Evolutionary conservation across 257 asterid genomes (phyloP), one percentile per base, ranked within the genome.

Genomic region (Linderniella brevidens): DNA sequence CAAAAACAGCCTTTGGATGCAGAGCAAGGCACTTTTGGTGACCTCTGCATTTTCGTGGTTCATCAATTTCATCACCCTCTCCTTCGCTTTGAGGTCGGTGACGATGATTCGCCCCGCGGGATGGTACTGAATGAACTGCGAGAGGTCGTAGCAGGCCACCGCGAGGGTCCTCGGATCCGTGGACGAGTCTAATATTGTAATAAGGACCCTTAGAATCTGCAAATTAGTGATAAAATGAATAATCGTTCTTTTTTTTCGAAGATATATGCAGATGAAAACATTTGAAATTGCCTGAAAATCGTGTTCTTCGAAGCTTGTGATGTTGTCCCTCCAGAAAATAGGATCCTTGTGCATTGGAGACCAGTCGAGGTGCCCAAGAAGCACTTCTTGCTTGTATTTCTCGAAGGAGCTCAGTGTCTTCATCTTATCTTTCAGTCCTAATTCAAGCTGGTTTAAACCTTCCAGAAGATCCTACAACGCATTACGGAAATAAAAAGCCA

Each of bases 291-390:
- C 95, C 95, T 85, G 93, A 49, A 85, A 85, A 58, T 80, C 92
- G 51, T 71, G 83, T 53, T 85, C 95, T 61, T 85, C 95, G 17
- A 85, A 85, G 61, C 49, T 49, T 19, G 74, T 75, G 52, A 76
- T 70, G 62, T 80, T 78, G 17, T 85, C 93, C 57, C 72, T 62
- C 95, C 95, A 85, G 72, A 85, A 85, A 35, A 62, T 37, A 41
- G 92, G 87, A 74, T 85, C 93, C 52, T 75, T 80, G 68, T 85
- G 95, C 95, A 80, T 80, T 9, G 95, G 95, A 25, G 87, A 67
- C 93, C 95, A 85, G 58, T 85, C 87, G 55, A 85, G 93, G 62
- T 68, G 90, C 50, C 93, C 95, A 39, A 85, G 95, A 53, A 85
- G 79, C 62, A 76, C 80, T 69, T 78, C 93, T 70, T 78, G 87